Percentiles rank a stretch among this genome's conserved stretches.
These are phyloP conservation scores for Populus tomentosa DNA, from an alignment of 441 rosid genomes.

Conservation along the genomic window DNA sequence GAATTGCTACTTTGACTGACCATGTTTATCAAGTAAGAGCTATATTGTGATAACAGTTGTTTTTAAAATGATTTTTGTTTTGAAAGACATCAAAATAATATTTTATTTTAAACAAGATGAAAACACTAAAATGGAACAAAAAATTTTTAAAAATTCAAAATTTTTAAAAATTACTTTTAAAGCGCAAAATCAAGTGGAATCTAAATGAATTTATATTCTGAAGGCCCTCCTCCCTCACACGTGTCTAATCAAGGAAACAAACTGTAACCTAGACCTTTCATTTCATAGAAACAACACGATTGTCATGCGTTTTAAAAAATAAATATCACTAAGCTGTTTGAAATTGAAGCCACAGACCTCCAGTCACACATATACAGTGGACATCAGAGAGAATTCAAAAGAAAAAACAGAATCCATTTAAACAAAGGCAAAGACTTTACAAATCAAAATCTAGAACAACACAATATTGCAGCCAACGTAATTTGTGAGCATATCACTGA, in stretches of 20 bases:
- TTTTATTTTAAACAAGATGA: too few relatives aligned
- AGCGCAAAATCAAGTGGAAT: too few relatives aligned
- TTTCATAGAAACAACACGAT: neutral
- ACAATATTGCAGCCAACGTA: neutral
- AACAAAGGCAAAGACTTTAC: neutral
- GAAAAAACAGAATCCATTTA: neutral
- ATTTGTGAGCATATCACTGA: neutral
- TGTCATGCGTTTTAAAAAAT: neutral
- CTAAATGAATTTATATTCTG: neutral
- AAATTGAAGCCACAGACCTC: neutral
- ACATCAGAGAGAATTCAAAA: neutral
- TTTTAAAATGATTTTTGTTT: too few relatives aligned
- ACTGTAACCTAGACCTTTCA: neutral
- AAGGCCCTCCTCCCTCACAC: neutral
- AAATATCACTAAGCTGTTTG: neutral
- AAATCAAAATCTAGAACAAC: neutral
- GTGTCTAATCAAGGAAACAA: neutral
- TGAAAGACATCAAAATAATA: too few relatives aligned
- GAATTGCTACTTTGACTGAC: too few relatives aligned
- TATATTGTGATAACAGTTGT: too few relatives aligned
- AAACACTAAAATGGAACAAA: too few relatives aligned
- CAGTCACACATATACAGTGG: neutral
- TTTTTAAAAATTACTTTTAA: too few relatives aligned
- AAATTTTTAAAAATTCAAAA: rapidly evolving
- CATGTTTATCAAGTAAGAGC: too few relatives aligned